phyloP scores from a whole-genome alignment of 805 yeast genomes.

The Pachysolen tannophilus region DNA sequence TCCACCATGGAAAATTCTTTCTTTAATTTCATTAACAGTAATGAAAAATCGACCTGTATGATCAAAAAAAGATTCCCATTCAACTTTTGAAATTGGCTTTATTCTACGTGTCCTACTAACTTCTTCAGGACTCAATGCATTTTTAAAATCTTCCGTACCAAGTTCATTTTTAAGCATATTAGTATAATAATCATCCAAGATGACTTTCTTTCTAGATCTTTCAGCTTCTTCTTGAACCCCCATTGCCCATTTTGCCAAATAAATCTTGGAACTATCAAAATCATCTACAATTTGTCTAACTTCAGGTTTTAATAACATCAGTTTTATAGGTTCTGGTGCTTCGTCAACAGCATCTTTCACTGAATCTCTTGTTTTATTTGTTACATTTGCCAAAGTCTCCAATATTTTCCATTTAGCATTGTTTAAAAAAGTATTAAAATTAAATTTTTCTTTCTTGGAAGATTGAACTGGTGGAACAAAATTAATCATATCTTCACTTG shows the following conservation, averaged over 20 bases:
- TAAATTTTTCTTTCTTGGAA: conserved; percentile 20
- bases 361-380: conserved; percentile 55
- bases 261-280: conserved; percentile 86
- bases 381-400: conserved; percentile 75
- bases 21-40: conserved; percentile 74
- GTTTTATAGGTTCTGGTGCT: conserved; percentile 49
- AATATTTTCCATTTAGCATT: conserved; percentile 82
- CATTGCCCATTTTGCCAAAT: conserved; percentile 94
- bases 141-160: conserved; percentile 41
- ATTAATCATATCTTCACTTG: conserved; percentile 51
- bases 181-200: conserved; percentile 52
- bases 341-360: conserved; percentile 53
- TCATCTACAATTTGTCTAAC: conserved; percentile 78
- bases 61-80: conserved; percentile 86
- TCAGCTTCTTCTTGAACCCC: conserved; percentile 90
- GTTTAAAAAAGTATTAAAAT: conserved; percentile 42
- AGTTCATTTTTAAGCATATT: conserved; percentile 50
- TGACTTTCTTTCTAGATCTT: conserved; percentile 40
- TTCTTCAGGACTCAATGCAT: conserved; percentile 48
- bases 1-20: conserved; percentile 87
- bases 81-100: conserved; percentile 56
- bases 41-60: conserved; percentile 61
- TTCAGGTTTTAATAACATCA: conserved; percentile 65
- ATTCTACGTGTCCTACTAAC: conserved; percentile 55
- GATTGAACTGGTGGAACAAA: conserved; percentile 40